Base-by-base conservation (phyloP, 2,329 filamentous ascomycete species). In the Dothistroma pini region DNA sequence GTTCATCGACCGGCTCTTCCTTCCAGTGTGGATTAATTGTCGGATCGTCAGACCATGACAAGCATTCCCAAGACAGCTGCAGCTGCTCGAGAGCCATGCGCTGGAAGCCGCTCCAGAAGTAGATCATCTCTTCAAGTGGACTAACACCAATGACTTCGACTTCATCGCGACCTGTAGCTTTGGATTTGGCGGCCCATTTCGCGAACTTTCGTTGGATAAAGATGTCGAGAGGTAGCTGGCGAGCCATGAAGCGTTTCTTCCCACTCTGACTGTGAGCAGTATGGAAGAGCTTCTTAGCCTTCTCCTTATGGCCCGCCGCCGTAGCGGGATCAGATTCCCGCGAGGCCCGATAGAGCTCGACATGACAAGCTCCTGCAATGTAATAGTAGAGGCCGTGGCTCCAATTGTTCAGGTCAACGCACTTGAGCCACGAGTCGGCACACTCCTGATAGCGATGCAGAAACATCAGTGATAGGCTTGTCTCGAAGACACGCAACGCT, bases 91-190 rank as follows among this genome's bases (percentile, higher is more conserved):
- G 69, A 1, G 83, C 80, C 90, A 96, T 96, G 58, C 91, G 86
- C 75, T 90, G 93, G 68, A 86, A 86, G 0, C 93, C 93, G 71
- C 91, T 93, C 93, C 93, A 97, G 69, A 97, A 86, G 74, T 93
- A 96, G 12, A 89, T 87, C 89, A 97, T 96, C 78, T 97, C 95
- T 70, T 92, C 85, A 0, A 91, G 80, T 0, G 95, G 95, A 62
- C 87, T 89, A 2, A 90, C 82, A 0, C 92, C 92, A 9, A 96
- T 81, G 0, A 89, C 92, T 68, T 97, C 93, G 1, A 89, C 83
- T 3, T 97, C 79, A 53, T 88, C 84, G 34, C 91, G 76, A 1
- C 83, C 80, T 75, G 87, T 84, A 51, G 83, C 80, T 70, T 87
- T 88, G 4, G 89, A 86, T 22, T 91, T 83, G 32, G 86, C 85